phyloP scores from a whole-genome alignment of 2,329 filamentous ascomycete genomes.

The Dothiorella sarmentorum region DNA sequence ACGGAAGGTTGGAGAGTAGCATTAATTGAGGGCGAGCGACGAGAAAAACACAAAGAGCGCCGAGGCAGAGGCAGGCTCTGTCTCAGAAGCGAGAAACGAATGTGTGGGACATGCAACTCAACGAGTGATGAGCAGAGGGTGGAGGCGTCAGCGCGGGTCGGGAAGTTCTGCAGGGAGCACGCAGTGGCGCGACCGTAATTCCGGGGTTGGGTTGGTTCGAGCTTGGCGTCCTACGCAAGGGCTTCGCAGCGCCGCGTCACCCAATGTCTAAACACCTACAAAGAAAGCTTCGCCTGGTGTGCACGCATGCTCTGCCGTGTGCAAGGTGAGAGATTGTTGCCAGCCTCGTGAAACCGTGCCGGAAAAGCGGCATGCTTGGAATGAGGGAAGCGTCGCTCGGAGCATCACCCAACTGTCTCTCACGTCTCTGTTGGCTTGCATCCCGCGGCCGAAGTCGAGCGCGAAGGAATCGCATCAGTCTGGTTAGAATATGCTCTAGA shows the following conservation, averaged over 20 bases:
- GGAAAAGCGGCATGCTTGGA: not conserved
- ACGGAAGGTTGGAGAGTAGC: not conserved
- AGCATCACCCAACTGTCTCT: not conserved
- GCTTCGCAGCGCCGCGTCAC: not conserved
- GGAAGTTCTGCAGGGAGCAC: constrained; percentile 7
- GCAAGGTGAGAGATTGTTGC: not conserved
- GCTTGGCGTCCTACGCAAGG: not conserved
- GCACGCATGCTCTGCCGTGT: not conserved
- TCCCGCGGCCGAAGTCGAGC: not conserved
- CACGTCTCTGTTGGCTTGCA: not conserved
- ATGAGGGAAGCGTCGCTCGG: not conserved
- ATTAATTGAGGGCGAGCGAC: not conserved
- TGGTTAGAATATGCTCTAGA: no score
- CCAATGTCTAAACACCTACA: not conserved
- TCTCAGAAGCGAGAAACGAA: not conserved
- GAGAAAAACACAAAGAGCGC: constrained; percentile 1
- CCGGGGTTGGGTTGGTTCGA: no score
- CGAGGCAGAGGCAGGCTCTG: not conserved
- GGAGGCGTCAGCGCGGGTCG: constrained; percentile 7
- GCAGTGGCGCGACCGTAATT: not conserved
- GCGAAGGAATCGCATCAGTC: no score
- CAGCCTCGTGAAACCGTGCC: not conserved
- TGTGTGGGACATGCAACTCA: constrained; percentile 10
- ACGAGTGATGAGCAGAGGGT: not conserved
- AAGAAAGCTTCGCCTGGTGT: not conserved